Evolutionary conservation across 164 flowering plant genomes (phyloP).

Genomic region (Chimonanthus praecox): DNA sequence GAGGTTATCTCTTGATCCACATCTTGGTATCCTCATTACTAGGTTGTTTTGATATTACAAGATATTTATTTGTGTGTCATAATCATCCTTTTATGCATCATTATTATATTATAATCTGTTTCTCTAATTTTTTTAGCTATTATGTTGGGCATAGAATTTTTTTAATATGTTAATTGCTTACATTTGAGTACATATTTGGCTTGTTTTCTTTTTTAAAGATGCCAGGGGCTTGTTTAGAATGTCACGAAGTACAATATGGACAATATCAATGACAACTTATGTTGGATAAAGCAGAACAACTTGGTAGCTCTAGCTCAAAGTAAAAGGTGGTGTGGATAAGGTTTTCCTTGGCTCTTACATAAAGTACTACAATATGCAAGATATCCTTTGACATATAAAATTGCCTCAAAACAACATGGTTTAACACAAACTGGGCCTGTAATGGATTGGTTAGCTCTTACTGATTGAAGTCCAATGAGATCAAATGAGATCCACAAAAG

Average conservation of each 20-base stretch:
- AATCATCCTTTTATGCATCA: background rate
- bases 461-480: no score
- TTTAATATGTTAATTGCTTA: background rate
- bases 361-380: no score
- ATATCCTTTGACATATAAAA: no score
- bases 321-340: no score
- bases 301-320: no score
- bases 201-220: background rate
- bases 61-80: background rate
- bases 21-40: slow-evolving; percentile 12
- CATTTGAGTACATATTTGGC: background rate
- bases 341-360: no score
- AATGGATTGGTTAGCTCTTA: no score
- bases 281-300: background rate
- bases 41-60: background rate
- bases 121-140: background rate
- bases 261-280: background rate
- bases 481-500: no score
- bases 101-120: background rate
- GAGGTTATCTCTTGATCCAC: slow-evolving; percentile 63
- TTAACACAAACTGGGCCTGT: no score
- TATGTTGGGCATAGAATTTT: background rate
- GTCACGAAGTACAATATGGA: background rate
- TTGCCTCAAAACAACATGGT: no score
- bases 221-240: background rate